Conservation (phyloP, 257 asterid species). For the Fraxinus cuspidata region DNA sequence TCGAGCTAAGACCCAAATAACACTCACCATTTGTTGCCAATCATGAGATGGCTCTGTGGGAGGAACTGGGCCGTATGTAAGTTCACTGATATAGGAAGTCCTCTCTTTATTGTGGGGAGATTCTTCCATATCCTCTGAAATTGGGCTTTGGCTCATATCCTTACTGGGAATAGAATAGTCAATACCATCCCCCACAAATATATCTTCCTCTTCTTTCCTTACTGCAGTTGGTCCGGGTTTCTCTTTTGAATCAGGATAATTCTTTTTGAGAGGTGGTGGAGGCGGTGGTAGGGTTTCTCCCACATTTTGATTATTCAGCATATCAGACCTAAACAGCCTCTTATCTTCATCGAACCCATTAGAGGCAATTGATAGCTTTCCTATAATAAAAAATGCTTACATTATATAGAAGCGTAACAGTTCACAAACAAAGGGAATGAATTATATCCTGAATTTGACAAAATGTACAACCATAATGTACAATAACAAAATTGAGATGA, state of each 20-base stretch:
- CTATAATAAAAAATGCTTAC: slow-evolving; percentile 40
- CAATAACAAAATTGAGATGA: background rate
- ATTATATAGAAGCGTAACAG: background rate
- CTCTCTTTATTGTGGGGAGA: slow-evolving; percentile 92
- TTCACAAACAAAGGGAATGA: background rate
- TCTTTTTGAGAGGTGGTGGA: slow-evolving; percentile 71
- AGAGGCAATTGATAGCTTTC: slow-evolving; percentile 44
- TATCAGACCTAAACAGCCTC: slow-evolving; percentile 50
- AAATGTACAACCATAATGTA: background rate
- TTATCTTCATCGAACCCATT: slow-evolving; percentile 65
- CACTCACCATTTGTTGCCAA: slow-evolving; percentile 80
- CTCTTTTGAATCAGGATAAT: slow-evolving; percentile 53
- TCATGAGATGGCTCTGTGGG: slow-evolving; percentile 79
- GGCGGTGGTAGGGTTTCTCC: slow-evolving; percentile 72
- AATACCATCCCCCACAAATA: slow-evolving; percentile 90
- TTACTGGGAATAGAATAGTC: slow-evolving; percentile 78
- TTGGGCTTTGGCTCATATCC: slow-evolving; percentile 93
- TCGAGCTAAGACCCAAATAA: slow-evolving; percentile 9
- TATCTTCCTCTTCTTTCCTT: slow-evolving; percentile 82
- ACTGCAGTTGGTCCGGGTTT: slow-evolving; percentile 49
- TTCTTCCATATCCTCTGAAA: slow-evolving; percentile 98
- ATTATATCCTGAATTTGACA: background rate
- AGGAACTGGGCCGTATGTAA: slow-evolving; percentile 94
- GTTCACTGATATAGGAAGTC: slow-evolving; percentile 64
- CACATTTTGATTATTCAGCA: slow-evolving; percentile 49